Percentiles rank a stretch among this genome's conserved stretches.
Conservation (phyloP, 441 rosid genomes). For the Populus hybrid region DNA sequence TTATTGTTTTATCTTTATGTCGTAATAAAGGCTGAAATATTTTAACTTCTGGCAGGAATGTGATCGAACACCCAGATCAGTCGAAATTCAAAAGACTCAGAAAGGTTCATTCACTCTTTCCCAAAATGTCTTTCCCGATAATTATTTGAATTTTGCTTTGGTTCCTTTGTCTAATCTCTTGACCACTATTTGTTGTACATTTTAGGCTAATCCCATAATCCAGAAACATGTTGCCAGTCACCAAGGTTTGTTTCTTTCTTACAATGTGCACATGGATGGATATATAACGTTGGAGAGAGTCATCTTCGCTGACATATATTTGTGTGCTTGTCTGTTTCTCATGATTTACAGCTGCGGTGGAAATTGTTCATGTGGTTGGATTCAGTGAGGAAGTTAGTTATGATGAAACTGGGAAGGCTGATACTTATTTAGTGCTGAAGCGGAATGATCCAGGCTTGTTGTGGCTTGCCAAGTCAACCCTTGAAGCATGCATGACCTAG, state of each 20-base stretch:
- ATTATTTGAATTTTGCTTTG: conserved; percentile 1
- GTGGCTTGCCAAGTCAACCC: conserved; percentile 90
- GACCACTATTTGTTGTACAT: conserved; percentile 14
- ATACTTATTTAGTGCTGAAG: conserved; percentile 70
- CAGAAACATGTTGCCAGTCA: conserved; percentile 56
- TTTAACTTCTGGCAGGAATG: conserved; percentile 47
- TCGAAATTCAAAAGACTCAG: conserved; percentile 71
- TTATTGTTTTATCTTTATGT: too few species aligned
- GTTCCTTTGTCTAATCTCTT: neutral
- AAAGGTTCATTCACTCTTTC: conserved; percentile 45
- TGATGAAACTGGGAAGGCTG: conserved; percentile 47
- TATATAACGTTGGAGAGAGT: neutral
- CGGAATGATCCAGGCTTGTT: conserved; percentile 86
- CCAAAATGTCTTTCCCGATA: neutral
- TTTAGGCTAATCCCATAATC: conserved; percentile 80
- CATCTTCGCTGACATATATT: neutral
- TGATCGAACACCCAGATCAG: conserved; percentile 75
- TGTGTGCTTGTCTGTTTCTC: neutral
- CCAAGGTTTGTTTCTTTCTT: conserved; percentile 45
- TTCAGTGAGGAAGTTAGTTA: conserved; percentile 59
- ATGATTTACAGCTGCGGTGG: conserved; percentile 66
- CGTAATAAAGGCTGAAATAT: conserved; percentile 9
- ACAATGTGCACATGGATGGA: neutral
- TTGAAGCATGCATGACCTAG: conserved; percentile 47
- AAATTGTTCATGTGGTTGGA: conserved; percentile 69